These are phyloP conservation scores for Aspergillus sergii DNA, from an alignment of 2,329 filamentous ascomycete genomes.

Conservation along the genomic window DNA sequence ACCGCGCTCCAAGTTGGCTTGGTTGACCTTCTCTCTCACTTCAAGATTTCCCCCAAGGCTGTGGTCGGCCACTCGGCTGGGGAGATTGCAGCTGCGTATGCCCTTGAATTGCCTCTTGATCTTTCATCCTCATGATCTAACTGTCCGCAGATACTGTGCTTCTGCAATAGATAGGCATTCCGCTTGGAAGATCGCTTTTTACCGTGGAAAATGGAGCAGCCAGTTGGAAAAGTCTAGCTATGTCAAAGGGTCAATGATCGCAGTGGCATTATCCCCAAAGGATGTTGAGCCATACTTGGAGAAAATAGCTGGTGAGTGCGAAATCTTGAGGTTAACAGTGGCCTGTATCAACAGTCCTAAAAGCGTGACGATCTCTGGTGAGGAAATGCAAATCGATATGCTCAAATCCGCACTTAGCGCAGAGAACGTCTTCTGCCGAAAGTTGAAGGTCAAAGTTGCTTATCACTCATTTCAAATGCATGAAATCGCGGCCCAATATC, in stretches of 20 bases:
- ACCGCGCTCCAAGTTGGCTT: neutral
- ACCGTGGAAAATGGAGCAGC: neutral
- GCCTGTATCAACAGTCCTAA: conserved; percentile 25
- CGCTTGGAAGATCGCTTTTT: neutral
- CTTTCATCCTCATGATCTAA: neutral
- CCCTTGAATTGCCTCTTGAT: neutral
- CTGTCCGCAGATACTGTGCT: neutral
- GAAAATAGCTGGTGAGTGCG: neutral
- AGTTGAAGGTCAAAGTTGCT: conserved; percentile 19
- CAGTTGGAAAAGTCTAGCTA: neutral
- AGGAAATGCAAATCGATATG: conserved; percentile 14
- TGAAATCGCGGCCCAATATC: conserved; percentile 10
- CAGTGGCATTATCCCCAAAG: conserved; percentile 20
- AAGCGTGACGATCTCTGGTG: conserved; percentile 24
- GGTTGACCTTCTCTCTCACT: neutral
- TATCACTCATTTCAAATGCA: conserved; percentile 27
- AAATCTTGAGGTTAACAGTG: conserved; percentile 14
- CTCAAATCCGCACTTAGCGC: conserved; percentile 7
- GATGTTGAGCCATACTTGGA: conserved; percentile 6
- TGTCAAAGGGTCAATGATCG: conserved; percentile 20
- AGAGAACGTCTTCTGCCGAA: conserved; percentile 13
- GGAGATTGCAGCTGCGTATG: neutral
- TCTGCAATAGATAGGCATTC: neutral
- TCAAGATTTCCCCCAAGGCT: neutral
- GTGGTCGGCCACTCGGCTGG: neutral